Evolutionary conservation across 345 rosid species (phyloP).

Genomic region (Eucalyptus melliodora): DNA sequence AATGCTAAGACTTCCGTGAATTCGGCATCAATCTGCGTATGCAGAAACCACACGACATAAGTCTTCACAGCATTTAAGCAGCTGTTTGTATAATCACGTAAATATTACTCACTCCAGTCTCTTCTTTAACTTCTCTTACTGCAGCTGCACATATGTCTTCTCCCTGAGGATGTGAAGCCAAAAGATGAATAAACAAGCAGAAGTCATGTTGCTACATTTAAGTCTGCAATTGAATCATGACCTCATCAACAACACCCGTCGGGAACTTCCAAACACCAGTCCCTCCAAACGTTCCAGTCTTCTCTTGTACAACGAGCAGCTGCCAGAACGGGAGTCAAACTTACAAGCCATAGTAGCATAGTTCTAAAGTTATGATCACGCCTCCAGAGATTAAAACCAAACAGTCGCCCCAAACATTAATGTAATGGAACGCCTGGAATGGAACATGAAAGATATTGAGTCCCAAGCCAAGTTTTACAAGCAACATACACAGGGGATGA

Average conservation of each 20-base stretch:
- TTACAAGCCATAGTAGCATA: background rate
- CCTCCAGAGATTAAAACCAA: background rate
- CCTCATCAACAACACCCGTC: constrained; percentile 80
- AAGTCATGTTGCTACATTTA: background rate
- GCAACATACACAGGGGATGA: too few species aligned
- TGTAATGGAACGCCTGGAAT: background rate
- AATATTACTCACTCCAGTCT: constrained; percentile 60
- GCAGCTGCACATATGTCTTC: constrained; percentile 71
- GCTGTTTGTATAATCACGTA: background rate
- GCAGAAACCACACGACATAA: background rate
- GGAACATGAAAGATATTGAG: background rate
- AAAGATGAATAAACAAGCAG: background rate
- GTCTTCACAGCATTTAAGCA: background rate
- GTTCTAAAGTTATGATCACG: background rate
- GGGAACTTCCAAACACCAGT: constrained; percentile 78
- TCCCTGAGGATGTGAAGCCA: constrained; percentile 33
- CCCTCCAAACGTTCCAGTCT: constrained; percentile 38
- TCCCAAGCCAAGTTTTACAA: background rate
- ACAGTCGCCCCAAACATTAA: background rate
- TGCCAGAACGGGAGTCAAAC: background rate
- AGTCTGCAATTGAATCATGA: background rate
- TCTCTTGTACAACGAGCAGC: constrained; percentile 84
- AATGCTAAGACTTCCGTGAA: constrained; percentile 68
- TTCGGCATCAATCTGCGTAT: constrained; percentile 67
- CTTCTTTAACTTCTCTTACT: constrained; percentile 90